Evolutionary conservation across 164 flowering plant genomes (phyloP).

Genomic region (Magnolia changhungtana): DNA sequence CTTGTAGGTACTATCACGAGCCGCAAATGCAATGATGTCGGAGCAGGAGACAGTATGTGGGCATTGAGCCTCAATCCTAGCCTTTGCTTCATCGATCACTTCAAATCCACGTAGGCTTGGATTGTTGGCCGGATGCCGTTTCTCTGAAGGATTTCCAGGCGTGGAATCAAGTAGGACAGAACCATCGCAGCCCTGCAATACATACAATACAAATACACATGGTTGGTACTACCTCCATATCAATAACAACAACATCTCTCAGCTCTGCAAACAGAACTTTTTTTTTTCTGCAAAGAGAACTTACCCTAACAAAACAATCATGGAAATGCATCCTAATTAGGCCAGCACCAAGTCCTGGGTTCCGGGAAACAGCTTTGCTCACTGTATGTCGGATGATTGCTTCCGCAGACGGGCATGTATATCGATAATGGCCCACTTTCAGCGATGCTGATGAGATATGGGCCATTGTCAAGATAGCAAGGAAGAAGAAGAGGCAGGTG

Average conservation of each 20-base stretch:
- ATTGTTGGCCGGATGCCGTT: constrained; percentile 32
- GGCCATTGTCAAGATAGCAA: not conserved
- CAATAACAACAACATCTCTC: no score
- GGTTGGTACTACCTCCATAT: not conserved
- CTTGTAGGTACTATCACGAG: constrained; percentile 41
- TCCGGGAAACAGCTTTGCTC: constrained; percentile 30
- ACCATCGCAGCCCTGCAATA: constrained; percentile 57
- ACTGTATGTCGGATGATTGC: constrained; percentile 29
- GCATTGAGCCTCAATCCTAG: constrained; percentile 39
- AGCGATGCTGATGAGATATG: constrained; percentile 4
- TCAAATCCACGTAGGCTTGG: constrained; percentile 51
- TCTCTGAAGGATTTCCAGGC: constrained; percentile 38
- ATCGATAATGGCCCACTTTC: constrained; percentile 16
- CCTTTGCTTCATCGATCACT: constrained; percentile 53
- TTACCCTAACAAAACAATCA: constrained; percentile 67
- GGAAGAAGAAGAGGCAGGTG: not conserved
- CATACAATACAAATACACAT: not conserved
- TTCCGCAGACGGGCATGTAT: constrained; percentile 26
- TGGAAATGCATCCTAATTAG: constrained; percentile 68
- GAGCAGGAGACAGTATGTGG: constrained; percentile 55
- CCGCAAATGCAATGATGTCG: constrained; percentile 58
- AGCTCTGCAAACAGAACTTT: no score
- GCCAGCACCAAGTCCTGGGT: constrained; percentile 57
- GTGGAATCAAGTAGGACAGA: constrained; percentile 49
- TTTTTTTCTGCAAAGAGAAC: not conserved